phyloP scores from a whole-genome alignment of 352 stramenopile species.

The Pythium aphanidermatum region DNA sequence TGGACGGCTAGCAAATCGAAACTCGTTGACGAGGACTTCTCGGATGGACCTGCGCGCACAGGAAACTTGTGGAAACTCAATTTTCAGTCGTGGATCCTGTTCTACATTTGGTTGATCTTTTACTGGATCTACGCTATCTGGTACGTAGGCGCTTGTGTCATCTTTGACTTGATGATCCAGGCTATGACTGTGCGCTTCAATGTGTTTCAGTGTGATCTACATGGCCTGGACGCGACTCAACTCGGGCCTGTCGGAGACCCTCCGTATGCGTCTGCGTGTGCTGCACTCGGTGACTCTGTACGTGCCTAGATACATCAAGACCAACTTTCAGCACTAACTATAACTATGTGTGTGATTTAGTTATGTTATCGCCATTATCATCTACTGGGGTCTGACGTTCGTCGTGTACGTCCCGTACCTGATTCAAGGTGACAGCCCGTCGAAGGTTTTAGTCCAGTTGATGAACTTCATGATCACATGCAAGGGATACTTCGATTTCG shows the following conservation, averaged over 20 bases:
- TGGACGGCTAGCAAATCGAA: conserved; percentile 76
- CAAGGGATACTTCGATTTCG: conserved; percentile 88
- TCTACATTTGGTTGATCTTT: conserved; percentile 85
- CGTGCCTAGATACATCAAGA: no score
- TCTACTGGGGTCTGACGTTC: conserved; percentile 86
- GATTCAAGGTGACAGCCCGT: conserved; percentile 39
- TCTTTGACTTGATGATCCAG: conserved; percentile 1
- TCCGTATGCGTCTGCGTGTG: conserved; percentile 80
- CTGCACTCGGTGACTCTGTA: conserved; percentile 86
- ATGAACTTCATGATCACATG: conserved; percentile 90
- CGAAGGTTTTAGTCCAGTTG: conserved; percentile 52
- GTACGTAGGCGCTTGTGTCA: conserved; percentile 23
- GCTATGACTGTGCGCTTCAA: no score
- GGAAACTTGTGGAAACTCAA: conserved; percentile 82
- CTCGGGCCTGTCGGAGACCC: conserved; percentile 75
- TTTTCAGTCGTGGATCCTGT: conserved; percentile 82
- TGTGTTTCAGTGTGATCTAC: conserved; percentile 59
- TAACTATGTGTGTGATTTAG: conserved; percentile 29
- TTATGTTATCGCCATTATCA: conserved; percentile 89
- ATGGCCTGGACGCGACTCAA: conserved; percentile 77
- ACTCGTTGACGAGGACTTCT: conserved; percentile 17
- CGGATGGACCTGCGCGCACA: conserved; percentile 19
- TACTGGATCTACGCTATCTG: conserved; percentile 81
- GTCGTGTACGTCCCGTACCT: conserved; percentile 83
- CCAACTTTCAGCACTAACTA: no score